These are phyloP conservation scores for Solanum tarijense DNA, from an alignment of 257 asterid species.

Conservation along the genomic window DNA sequence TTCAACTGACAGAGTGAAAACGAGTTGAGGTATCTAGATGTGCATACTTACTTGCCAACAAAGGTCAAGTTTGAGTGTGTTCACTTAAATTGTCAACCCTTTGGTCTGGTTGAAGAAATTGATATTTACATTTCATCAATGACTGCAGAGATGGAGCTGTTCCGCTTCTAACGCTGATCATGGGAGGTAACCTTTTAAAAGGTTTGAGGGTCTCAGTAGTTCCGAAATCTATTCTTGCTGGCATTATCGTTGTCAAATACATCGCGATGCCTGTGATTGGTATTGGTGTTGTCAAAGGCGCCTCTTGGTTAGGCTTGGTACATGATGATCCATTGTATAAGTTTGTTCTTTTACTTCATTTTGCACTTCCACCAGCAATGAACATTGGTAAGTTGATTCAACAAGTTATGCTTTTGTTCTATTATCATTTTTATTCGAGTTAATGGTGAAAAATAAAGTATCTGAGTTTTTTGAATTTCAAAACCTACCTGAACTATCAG, in stretches of 20 bases:
- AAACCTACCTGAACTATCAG: not conserved
- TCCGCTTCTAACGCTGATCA: constrained; percentile 62
- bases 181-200: constrained; percentile 77
- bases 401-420: not conserved
- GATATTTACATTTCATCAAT: not conserved
- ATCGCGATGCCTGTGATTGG: constrained; percentile 56
- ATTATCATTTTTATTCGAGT: not conserved
- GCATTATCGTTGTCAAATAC: constrained; percentile 51
- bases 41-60: not conserved
- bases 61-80: not conserved
- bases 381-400: constrained; percentile 45
- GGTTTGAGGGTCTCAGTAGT: constrained; percentile 52
- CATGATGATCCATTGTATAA: constrained; percentile 44
- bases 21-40: not conserved
- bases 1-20: not conserved
- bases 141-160: constrained; percentile 75
- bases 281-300: constrained; percentile 53
- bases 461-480: not conserved
- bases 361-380: constrained; percentile 83
- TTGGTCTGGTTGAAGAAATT: not conserved
- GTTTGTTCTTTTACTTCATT: constrained; percentile 74
- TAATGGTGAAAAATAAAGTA: not conserved
- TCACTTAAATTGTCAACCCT: not conserved
- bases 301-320: constrained; percentile 43
- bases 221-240: constrained; percentile 38